Base-by-base conservation (phyloP, 371 early-diverging fungal genomes). In the Mucor sp. region DNA sequence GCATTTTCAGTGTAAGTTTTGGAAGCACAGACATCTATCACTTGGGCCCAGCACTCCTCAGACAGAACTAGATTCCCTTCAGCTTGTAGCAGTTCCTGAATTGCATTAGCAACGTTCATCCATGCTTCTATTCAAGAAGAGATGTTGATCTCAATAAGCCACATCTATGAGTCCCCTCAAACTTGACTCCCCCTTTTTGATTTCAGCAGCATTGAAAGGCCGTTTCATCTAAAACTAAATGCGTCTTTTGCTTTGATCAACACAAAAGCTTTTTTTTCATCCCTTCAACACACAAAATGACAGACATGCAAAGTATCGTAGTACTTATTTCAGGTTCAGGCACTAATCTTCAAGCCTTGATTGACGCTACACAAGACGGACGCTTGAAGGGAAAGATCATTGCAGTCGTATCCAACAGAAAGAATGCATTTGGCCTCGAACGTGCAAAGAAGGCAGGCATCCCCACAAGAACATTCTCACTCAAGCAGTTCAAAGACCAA, bases 271-370 rank as follows among this genome's bases (percentile, higher is more conserved):
- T 66, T 27, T 41, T 47, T 14, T 58, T 47, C 25, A 47, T 61
- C 21, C 17, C 14, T 30, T 60, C 1, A 30, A 28, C 14, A 39
- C 9, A 60, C 28, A 43, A 4, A 23, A 69, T 73, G 69, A 37
- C 69, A 19, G 25, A 19, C 15, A 37, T 64, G 44, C 88, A 87
- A 58, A 85, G 85, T 32, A 83, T 97, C 69, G 93, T 95, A 53
- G 96, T 98, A 37, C 88, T 97, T 58, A 94, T 98, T 67, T 95
- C 96, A 7, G 99, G 99, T 57, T 94, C 90, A 69, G 99, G 99
- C 23, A 87, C 94, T 47, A 98, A 98, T 81, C 87, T 98, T 23
- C 98, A 98, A 81, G 97, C 98, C n/a, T 76, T 98, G 33, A 95
- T 98, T 62, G 95, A 98, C 73, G 91, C 93, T 7, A 79, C 82